Base-by-base conservation (phyloP, 164 flowering plant species). In the Amborella trichopoda region DNA sequence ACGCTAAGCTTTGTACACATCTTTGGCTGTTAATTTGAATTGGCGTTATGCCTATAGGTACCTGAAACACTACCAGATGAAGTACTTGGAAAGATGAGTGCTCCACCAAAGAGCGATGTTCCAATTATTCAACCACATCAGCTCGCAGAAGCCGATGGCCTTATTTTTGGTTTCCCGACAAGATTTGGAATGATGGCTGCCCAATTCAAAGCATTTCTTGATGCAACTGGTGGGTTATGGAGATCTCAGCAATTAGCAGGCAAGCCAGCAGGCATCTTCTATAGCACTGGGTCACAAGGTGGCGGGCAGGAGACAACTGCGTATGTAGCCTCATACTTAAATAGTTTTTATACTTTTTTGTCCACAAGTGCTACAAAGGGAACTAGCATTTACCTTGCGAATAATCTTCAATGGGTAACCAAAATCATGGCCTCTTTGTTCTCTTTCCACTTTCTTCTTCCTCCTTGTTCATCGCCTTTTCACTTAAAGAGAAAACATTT, bases 231-330 rank as follows among this genome's bases (percentile, higher is more conserved):
- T 11, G 78, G 73, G 10, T 56, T 72, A n/a, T 77, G 83, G 83
- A 56, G 67, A 45, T 44, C 76, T 11, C 80, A 75, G 47, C 33
- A 47, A 28, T 69, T 77, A 13, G 83, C 80, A 0, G 83, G 83
- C 37, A 77, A 77, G 61, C 83, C 83, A 44, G 80, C 83, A 3
- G 83, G 83, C n/a, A 61, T 75, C 45, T 75, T 77, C 61, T 74
- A 53, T 62, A 64, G 80, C 74, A 75, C 83, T 38, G 83, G 72
- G 6, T 74, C 80, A 38, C 83, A 77, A 52, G 83, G 83, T 14
- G 83, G 83, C 25, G 83, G 83, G 11, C 83, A 77, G 54, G 83
- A 77, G 67, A 77, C 80, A 11, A 77, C 83, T 1, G 50, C 83
- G 83, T 77, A 50, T 65, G 83, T 53, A 38, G 16, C 41, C 37